Conservation (phyloP, 768 basidiomycete species). For the Phanerodontia chrysosporium region DNA sequence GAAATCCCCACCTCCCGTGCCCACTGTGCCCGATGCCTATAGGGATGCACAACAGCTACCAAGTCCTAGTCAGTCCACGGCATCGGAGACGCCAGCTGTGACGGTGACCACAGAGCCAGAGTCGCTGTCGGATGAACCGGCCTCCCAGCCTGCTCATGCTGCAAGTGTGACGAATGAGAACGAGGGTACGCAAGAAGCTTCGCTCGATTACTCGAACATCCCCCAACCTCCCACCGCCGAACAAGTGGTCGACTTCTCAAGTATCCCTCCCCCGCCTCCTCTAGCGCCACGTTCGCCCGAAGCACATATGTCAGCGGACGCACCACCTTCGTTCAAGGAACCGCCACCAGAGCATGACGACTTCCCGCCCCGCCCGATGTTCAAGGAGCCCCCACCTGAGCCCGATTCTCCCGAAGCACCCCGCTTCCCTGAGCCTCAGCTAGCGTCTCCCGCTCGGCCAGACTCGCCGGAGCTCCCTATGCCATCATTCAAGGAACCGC, state of each 20-base stretch:
- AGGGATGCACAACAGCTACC: slow-evolving; percentile 12
- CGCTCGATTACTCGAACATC: neutral
- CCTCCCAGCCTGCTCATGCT: slow-evolving; percentile 15
- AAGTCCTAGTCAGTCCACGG: slow-evolving; percentile 3
- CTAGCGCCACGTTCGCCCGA: slow-evolving; percentile 10
- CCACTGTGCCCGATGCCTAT: slow-evolving; percentile 6
- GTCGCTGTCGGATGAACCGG: neutral
- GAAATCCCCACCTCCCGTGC: slow-evolving; percentile 18
- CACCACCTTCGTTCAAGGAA: slow-evolving; percentile 54
- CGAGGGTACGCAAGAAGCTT: neutral
- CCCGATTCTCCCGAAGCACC: slow-evolving; percentile 5
- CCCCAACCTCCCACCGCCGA: neutral
- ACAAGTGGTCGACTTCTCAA: slow-evolving; percentile 5
- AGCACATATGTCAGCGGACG: slow-evolving; percentile 21
- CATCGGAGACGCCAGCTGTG: neutral
- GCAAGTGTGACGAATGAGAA: slow-evolving; percentile 4
- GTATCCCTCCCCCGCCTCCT: slow-evolving; percentile 29
- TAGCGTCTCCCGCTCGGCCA: neutral
- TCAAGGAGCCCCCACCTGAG: slow-evolving; percentile 33
- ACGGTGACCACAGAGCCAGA: slow-evolving; percentile 18
- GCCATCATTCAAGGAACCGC: slow-evolving; percentile 18
- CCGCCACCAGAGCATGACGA: slow-evolving; percentile 59
- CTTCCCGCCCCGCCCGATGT: slow-evolving; percentile 36
- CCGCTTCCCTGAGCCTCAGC: neutral
- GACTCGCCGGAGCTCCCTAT: slow-evolving; percentile 14